Percentiles rank a stretch among this genome's conserved stretches.
These are phyloP conservation scores for Hemisphaericaspora xylanilytica DNA, from an alignment of 1,139 yeast genomes.

Conservation along the genomic window DNA sequence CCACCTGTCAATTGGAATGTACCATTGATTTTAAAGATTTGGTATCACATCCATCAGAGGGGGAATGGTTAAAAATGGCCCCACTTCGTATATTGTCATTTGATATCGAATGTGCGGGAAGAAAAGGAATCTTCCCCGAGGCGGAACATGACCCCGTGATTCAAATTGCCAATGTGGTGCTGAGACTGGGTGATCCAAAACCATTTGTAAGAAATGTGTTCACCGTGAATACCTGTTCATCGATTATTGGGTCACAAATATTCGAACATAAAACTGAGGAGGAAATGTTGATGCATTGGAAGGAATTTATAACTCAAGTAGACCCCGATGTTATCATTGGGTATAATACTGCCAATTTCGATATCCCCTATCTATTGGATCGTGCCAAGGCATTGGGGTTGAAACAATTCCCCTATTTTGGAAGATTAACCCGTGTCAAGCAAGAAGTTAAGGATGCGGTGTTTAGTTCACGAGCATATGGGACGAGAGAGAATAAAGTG, in stretches of 20 bases:
- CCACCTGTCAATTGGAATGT: conserved; percentile 87
- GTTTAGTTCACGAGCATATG: conserved; percentile 94
- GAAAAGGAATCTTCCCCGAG: conserved; percentile 96
- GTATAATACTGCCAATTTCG: conserved; percentile 91
- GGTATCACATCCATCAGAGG: conserved; percentile 82
- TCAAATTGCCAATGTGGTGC: conserved; percentile 94
- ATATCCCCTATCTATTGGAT: conserved; percentile 87
- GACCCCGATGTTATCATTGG: conserved; percentile 98
- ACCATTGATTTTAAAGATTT: conserved; percentile 64
- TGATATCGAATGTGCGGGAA: conserved; percentile 98
- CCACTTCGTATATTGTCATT: conserved; percentile 91
- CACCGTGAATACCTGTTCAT: conserved; percentile 86
- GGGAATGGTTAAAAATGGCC: conserved; percentile 91
- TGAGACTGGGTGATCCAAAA: conserved; percentile 69
- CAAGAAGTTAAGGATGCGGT: conserved; percentile 81
- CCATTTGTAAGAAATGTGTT: conserved; percentile 95
- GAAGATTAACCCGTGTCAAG: conserved; percentile 62
- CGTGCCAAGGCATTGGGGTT: conserved; percentile 76
- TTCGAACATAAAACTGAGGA: conserved; percentile 72
- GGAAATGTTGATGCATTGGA: conserved; percentile 84
- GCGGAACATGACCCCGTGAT: conserved; percentile 91
- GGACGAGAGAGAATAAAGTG: conserved; percentile 89
- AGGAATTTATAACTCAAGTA: conserved; percentile 72
- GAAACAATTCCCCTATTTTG: conserved; percentile 77
- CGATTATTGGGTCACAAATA: conserved; percentile 92